A percentile compares a stretch with the other conserved stretches of the same genome.
These are phyloP conservation scores for Hypomontagnella monticulosa DNA, from an alignment of 495 filamentous ascomycete genomes.

Conservation along the genomic window DNA sequence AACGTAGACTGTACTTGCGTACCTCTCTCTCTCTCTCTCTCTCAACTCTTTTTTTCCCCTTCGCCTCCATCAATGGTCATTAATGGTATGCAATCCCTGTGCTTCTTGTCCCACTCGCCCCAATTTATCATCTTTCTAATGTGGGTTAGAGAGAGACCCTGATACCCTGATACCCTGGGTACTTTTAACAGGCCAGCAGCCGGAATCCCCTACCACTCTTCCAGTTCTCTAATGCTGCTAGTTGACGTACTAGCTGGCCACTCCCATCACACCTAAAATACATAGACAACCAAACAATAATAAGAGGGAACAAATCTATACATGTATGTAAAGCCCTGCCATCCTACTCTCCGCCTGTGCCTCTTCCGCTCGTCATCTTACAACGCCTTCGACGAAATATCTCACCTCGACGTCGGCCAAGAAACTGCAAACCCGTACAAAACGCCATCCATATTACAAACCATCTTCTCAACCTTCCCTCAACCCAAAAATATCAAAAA, in stretches of 20 bases:
- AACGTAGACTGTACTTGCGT: neutral
- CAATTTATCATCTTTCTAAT: constrained; percentile 38
- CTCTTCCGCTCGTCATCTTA: constrained; percentile 26
- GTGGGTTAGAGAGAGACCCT: constrained; percentile 36
- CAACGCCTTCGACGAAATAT: constrained; percentile 25
- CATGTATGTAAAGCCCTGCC: constrained; percentile 38
- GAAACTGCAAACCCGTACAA: constrained; percentile 6
- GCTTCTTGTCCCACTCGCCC: constrained; percentile 42
- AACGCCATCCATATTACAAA: constrained; percentile 12
- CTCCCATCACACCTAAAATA: constrained; percentile 39
- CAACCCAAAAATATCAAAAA: constrained; percentile 1
- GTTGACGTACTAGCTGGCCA: constrained; percentile 44
- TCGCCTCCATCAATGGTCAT: constrained; percentile 35
- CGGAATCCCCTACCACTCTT: constrained; percentile 37
- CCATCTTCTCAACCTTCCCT: neutral
- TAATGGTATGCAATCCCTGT: constrained; percentile 38
- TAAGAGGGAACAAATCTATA: constrained; percentile 17
- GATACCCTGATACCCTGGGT: constrained; percentile 34
- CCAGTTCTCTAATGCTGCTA: constrained; percentile 36
- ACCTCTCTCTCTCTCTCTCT: constrained; percentile 12
- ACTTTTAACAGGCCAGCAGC: constrained; percentile 27
- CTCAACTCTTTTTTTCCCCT: constrained; percentile 9
- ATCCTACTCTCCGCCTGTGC: constrained; percentile 25
- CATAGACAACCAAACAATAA: constrained; percentile 15
- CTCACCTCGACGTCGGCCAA: constrained; percentile 29